Base-by-base conservation (phyloP, 2,329 filamentous ascomycete genomes). In the Penicillium aurantiogriseum region DNA sequence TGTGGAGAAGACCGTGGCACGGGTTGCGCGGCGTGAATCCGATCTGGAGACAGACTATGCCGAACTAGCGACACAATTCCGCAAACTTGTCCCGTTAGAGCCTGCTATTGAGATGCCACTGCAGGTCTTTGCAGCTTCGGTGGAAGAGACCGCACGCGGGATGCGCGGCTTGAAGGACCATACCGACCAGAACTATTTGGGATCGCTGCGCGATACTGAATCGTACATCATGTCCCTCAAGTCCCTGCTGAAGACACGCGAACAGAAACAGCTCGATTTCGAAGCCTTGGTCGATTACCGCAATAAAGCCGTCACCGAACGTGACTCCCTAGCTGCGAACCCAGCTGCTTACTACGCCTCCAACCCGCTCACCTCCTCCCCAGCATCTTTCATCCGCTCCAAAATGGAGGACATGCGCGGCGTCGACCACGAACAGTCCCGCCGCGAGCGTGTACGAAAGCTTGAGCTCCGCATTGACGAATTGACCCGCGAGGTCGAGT, bases 191-290 rank as follows among this genome's bases (percentile, higher is more conserved):
- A 92, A 97, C 75, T 99, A 99, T 72, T 85, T 99, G 1, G 91
- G 91, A 64, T 93, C 89, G 54, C 81, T 99, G 52, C 87, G 92
- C 50, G 94, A 99, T 77, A 96, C 97, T 92, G 90, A 95, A 68
- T 89, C 92, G 27, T 99, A 97, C 76, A 93, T 92, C 63, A 79
- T 85, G n/a, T 89, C 92, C 0, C 80, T 97, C 46, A 96, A 96
- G 75, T 83, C 86, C 25, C 86, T 99, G 5, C 86, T 99, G 62
- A 96, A 96, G 74, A 91, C 91, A 1, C 88, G 94, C 36, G 94
- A 99, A 78, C 92, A 95, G 78, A 99, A 99, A 74, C 94, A 99
- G 74, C 88, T 99, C 57, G 94, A 99, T 78, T 96, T 93, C 70
- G 94, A 99, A 77, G 92, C 91, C 63, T 83, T 99, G 35, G 96